Base-by-base conservation (phyloP, 2,329 filamentous ascomycete species). In the Penicillium sp. region DNA sequence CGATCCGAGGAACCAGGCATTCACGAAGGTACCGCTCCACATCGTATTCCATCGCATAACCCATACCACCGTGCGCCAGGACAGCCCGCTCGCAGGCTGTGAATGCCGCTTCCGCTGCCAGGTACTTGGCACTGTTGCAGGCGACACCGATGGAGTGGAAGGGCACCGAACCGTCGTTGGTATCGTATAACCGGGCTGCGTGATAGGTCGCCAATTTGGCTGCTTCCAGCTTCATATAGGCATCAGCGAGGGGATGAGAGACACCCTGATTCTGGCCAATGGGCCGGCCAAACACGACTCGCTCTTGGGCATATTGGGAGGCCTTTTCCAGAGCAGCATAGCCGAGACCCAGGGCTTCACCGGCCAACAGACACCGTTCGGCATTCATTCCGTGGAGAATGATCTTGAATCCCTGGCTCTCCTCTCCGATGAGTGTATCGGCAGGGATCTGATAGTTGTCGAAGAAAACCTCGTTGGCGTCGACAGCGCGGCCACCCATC, bases 401-500 rank as follows among this genome's bases (percentile, higher is more conserved):
- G 51, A 91, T 88, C 65, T 87, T 87, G 79, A 95, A 95, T 0
- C 91, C 91, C 53, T 89, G 81, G 5, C 87, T 86, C 69, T 94
- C 88, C 28, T 83, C 68, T 1, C 91, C 91, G 37, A 95, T 84
- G 0, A 93, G 75, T 0, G 84, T 79, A 36, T 84, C 78, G 0
- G 80, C 80, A 0, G 87, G 84, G 13, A 94, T 83, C 3, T 73
- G 70, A 70, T 92, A 95, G 61, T 87, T 83, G 70, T 94, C 89
- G 68, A 95, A 94, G 72, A 95, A 95, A 1, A 95, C 87, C 67
- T 94, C 89, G 62, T 95, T 95, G 0, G 90, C 89, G 65, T 94
- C 90, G 1, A 95, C 85, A 0, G 90, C 89, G 11, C 89, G 79
- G 0, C 90, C 89, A 8, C 91, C 91, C 90, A 95, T 94, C 71